Evolutionary conservation across 208 protist species (phyloP).

Genomic region (Borovskyia barvae): DNA sequence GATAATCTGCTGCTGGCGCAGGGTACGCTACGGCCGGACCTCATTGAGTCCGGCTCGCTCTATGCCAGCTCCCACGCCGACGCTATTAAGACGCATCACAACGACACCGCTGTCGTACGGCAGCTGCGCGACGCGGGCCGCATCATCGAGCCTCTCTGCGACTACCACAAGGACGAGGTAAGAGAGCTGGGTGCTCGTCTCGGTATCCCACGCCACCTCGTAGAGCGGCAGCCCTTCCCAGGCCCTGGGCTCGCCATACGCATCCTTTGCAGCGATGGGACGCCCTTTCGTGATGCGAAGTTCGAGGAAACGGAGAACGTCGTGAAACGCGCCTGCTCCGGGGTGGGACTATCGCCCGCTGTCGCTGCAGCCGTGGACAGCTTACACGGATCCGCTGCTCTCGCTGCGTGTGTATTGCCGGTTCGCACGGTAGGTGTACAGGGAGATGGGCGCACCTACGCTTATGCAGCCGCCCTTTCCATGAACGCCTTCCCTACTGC

Average conservation of each 20-base stretch:
- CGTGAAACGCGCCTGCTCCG: constrained; percentile 32
- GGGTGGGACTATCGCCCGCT: background rate
- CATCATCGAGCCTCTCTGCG: constrained; percentile 96
- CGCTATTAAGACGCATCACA: constrained; percentile 99
- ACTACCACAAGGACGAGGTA: constrained; percentile 99
- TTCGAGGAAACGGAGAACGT: constrained; percentile 41
- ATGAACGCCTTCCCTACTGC: constrained; percentile 38
- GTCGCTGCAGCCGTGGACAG: constrained; percentile 6
- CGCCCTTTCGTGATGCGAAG: constrained; percentile 41
- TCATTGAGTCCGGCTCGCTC: constrained; percentile 95
- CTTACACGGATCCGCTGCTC: constrained; percentile 3
- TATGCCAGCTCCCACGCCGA: constrained; percentile 86
- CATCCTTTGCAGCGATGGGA: constrained; percentile 90
- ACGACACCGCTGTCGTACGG: constrained; percentile 96
- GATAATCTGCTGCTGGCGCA: constrained; percentile 86
- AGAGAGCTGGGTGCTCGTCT: constrained; percentile 92
- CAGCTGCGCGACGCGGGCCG: constrained; percentile 89
- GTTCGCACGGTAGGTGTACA: constrained; percentile 96
- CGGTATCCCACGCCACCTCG: constrained; percentile 91
- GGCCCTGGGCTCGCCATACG: constrained; percentile 98
- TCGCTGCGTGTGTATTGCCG: constrained; percentile 76
- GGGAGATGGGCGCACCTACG: constrained; percentile 97
- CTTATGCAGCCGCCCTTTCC: constrained; percentile 88
- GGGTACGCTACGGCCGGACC: constrained; percentile 96
- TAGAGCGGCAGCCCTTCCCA: constrained; percentile 95